A percentile compares a stretch with the other conserved stretches of the same genome.
phyloP scores from a whole-genome alignment of 768 basidiomycete genomes.

The Tricholoma sp. region DNA sequence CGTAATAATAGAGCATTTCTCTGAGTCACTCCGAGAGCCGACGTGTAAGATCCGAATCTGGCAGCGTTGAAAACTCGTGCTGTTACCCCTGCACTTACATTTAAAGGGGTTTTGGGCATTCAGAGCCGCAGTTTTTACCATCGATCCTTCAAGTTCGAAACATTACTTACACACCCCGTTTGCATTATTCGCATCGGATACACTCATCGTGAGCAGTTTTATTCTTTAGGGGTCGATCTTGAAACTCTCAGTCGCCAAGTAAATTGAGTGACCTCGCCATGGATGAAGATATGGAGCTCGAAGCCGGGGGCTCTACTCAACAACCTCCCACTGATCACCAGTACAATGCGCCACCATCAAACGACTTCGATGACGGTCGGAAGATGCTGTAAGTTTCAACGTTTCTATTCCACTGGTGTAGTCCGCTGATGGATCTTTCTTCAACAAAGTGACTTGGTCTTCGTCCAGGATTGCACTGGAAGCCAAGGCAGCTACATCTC shows the following conservation, averaged over 20 bases:
- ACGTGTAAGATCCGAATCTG: constrained; percentile 44
- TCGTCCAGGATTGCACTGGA: constrained; percentile 94
- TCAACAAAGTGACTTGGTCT: constrained; percentile 75
- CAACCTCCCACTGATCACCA: constrained; percentile 31
- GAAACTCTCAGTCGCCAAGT: constrained; percentile 5
- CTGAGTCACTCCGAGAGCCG: constrained; percentile 27
- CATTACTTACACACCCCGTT: constrained; percentile 4
- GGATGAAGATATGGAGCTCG: constrained; percentile 82
- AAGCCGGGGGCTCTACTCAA: constrained; percentile 27
- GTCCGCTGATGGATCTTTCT: constrained; percentile 13
- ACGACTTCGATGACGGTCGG: constrained; percentile 32
- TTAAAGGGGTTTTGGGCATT: constrained; percentile 13
- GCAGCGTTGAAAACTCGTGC: constrained; percentile 26
- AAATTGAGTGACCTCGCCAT: constrained; percentile 32
- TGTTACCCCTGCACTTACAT: constrained; percentile 13
- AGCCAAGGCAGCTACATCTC: constrained; percentile 87
- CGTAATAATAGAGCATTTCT: background rate
- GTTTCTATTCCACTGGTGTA: constrained; percentile 5
- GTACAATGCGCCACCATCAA: constrained; percentile 21
- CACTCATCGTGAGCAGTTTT: background rate
- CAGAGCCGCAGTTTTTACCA: constrained; percentile 16
- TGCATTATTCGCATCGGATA: background rate
- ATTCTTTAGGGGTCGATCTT: constrained; percentile 7
- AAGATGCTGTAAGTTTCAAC: constrained; percentile 68
- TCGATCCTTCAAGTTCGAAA: constrained; percentile 16